These are phyloP conservation scores for Ceriops tagal DNA, from an alignment of 345 rosid species.

Conservation along the genomic window DNA sequence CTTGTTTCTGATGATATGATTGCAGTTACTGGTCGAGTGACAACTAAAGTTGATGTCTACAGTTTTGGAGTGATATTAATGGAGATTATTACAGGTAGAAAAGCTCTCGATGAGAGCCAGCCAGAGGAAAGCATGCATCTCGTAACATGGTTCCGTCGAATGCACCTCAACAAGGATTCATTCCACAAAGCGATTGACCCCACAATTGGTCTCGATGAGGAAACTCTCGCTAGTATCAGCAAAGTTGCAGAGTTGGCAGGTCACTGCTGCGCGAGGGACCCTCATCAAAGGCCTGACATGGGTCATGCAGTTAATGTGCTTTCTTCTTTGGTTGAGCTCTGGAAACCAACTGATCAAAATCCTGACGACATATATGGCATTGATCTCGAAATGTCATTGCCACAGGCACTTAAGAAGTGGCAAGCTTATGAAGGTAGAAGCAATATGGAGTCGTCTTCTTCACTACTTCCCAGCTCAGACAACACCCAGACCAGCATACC, in stretches of 20 bases:
- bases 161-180: conserved; percentile 19
- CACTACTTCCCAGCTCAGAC: conserved; percentile 19
- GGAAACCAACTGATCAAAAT: conserved; percentile 26
- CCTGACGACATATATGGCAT: conserved; percentile 24
- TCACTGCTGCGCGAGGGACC: conserved; percentile 28
- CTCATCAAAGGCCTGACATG: conserved; percentile 34
- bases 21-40: conserved; percentile 31
- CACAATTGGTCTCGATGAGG: conserved; percentile 16
- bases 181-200: conserved; percentile 27
- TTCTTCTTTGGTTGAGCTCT: conserved; percentile 25
- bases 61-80: conserved; percentile 32
- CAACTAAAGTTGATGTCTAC: conserved; percentile 29
- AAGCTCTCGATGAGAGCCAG: conserved; percentile 26
- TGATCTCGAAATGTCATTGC: conserved; percentile 27
- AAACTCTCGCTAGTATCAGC: conserved; percentile 22
- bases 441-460: conserved; percentile 18
- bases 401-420: conserved; percentile 28
- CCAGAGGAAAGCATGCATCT: conserved; percentile 29
- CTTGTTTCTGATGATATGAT: neutral
- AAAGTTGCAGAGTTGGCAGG: conserved; percentile 28
- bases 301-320: conserved; percentile 25
- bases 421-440: conserved; percentile 27
- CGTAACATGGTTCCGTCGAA: conserved; percentile 29
- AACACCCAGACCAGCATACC: conserved; percentile 31
- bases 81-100: conserved; percentile 31